A percentile compares a stretch with the other conserved stretches of the same genome.
phyloP scores from a whole-genome alignment of 2,329 filamentous ascomycete species.

The Epicoccum nigrum region DNA sequence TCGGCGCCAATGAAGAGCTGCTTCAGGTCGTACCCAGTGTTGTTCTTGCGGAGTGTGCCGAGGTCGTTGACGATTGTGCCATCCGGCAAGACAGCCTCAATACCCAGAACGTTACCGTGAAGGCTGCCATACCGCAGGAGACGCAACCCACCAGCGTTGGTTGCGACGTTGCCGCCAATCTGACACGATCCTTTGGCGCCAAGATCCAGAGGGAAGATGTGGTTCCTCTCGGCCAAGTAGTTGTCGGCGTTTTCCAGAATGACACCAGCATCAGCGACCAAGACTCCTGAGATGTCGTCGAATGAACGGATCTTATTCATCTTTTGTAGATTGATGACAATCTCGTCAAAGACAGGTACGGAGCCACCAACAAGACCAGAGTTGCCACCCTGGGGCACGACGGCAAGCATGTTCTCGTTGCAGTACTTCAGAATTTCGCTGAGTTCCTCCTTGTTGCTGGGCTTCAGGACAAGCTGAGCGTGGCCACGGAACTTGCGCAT shows the following conservation, averaged over 20 bases:
- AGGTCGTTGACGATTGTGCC: slow-evolving; percentile 92
- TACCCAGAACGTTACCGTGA: slow-evolving; percentile 88
- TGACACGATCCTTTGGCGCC: slow-evolving; percentile 97
- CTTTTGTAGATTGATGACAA: slow-evolving; percentile 85
- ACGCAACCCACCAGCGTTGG: slow-evolving; percentile 90
- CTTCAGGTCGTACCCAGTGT: slow-evolving; percentile 97
- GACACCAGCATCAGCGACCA: slow-evolving; percentile 89
- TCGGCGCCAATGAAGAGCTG: slow-evolving; percentile 96
- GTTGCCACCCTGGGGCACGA: slow-evolving; percentile 97
- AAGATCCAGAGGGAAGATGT: slow-evolving; percentile 96
- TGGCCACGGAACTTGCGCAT: slow-evolving; percentile 98
- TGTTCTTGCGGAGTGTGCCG: slow-evolving; percentile 91
- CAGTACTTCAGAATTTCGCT: slow-evolving; percentile 93
- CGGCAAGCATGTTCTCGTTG: slow-evolving; percentile 88
- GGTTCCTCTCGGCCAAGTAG: slow-evolving; percentile 78
- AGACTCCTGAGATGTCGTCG: slow-evolving; percentile 87
- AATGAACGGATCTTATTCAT: slow-evolving; percentile 94
- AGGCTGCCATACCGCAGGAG: slow-evolving; percentile 91
- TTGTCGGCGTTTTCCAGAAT: slow-evolving; percentile 89
- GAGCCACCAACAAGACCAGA: slow-evolving; percentile 95
- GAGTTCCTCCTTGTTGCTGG: slow-evolving; percentile 82
- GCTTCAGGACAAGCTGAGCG: slow-evolving; percentile 84
- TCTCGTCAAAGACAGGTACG: slow-evolving; percentile 97
- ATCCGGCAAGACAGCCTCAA: slow-evolving; percentile 92
- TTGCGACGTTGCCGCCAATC: slow-evolving; percentile 93